Conservation (phyloP, 2,329 filamentous ascomycete species). For the Capronia coronata region DNA sequence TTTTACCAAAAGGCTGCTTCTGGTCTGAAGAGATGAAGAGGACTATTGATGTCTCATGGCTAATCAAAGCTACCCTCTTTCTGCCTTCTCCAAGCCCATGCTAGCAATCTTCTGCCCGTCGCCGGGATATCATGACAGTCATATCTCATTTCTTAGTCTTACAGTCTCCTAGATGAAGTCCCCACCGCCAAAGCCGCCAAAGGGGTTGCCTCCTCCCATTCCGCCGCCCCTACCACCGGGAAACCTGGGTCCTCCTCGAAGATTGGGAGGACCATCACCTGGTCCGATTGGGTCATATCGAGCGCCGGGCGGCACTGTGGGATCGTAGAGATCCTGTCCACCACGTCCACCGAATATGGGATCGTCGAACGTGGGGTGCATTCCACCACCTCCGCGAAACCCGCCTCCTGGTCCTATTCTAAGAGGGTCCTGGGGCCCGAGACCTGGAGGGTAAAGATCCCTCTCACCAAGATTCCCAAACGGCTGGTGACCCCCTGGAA, state of each 20-base stretch:
- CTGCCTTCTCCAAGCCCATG: too few relatives aligned
- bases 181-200: conserved; percentile 54
- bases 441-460: conserved; percentile 77
- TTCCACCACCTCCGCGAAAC: conserved; percentile 64
- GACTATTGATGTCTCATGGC: too few relatives aligned
- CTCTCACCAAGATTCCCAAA: conserved; percentile 66
- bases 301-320: conserved; percentile 77
- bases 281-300: conserved; percentile 83
- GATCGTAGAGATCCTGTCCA: conserved; percentile 52
- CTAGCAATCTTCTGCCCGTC: background rate
- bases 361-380: conserved; percentile 95
- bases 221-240: conserved; percentile 44
- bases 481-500: conserved; percentile 32
- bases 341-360: conserved; percentile 66
- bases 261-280: conserved; percentile 50
- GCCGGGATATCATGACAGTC: background rate
- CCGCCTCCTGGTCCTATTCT: conserved; percentile 58
- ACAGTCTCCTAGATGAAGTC: conserved; percentile 46
- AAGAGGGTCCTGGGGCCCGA: conserved; percentile 80
- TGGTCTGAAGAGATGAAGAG: too few relatives aligned
- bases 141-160: background rate
- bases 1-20: too few relatives aligned
- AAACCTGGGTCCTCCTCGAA: conserved; percentile 41
- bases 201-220: conserved; percentile 44
- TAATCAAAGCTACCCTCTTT: too few relatives aligned